phyloP scores from a whole-genome alignment of 352 stramenopile genomes.

The Globisporangium barbulae region DNA sequence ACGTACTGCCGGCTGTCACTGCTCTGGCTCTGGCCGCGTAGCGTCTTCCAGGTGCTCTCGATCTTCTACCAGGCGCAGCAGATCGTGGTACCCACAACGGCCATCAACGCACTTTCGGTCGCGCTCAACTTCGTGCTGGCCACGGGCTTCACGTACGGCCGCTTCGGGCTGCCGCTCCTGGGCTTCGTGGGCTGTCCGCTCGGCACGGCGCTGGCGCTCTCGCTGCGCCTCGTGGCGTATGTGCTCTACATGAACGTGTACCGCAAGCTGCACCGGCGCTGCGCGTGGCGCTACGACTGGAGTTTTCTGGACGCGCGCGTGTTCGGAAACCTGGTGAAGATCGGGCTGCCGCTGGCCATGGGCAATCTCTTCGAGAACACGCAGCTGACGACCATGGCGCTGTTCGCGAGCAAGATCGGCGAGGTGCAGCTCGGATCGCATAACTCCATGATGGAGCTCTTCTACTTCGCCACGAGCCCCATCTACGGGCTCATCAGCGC shows the following conservation, averaged over 20 bases:
- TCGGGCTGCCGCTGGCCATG: conserved; percentile 51
- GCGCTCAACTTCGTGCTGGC: conserved; percentile 61
- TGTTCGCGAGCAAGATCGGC: conserved; percentile 68
- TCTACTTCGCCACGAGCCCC: conserved; percentile 74
- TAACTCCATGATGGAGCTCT: conserved; percentile 85
- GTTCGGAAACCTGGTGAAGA: conserved; percentile 41
- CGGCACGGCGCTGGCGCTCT: conserved; percentile 57
- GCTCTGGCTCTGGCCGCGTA: conserved; percentile 73
- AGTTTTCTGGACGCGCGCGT: conserved; percentile 40
- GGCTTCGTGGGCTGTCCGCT: conserved; percentile 80
- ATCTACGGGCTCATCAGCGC: conserved; percentile 70
- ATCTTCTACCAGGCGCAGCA: conserved; percentile 84
- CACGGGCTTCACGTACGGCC: conserved; percentile 63
- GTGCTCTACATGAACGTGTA: conserved; percentile 70
- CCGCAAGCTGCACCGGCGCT: conserved; percentile 44
- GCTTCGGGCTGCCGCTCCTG: conserved; percentile 46
- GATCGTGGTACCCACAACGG: conserved; percentile 66
- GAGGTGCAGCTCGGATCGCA: conserved; percentile 74
- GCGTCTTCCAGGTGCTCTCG: conserved; percentile 73
- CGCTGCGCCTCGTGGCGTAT: conserved; percentile 47
- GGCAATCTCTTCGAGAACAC: conserved; percentile 79
- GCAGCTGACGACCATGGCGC: conserved; percentile 74
- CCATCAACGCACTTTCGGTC: conserved; percentile 57
- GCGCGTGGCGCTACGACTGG: conserved; percentile 52
- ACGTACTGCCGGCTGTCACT: conserved; percentile 68